Conservation (phyloP, 495 filamentous ascomycete species). For the Trichoderma gamsii region DNA sequence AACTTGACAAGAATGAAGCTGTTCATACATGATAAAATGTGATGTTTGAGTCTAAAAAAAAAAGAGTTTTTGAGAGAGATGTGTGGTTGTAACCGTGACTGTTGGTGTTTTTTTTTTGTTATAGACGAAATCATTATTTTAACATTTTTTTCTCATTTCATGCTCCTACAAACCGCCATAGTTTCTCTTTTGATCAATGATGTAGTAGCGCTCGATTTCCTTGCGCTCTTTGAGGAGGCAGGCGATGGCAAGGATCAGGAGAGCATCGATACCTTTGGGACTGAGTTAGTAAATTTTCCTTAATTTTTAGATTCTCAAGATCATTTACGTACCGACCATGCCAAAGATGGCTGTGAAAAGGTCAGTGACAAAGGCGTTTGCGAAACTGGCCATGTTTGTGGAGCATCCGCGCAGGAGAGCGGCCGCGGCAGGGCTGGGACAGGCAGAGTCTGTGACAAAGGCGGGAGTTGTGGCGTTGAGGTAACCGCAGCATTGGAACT, state of each 20-base stretch:
- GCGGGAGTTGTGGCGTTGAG: constrained; percentile 57
- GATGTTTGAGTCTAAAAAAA: too few relatives aligned
- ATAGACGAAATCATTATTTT: neutral
- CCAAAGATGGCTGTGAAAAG: constrained; percentile 73
- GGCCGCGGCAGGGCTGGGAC: constrained; percentile 56
- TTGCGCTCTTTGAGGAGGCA: constrained; percentile 67
- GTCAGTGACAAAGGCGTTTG: constrained; percentile 60
- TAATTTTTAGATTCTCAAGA: neutral
- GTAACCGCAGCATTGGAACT: constrained; percentile 75
- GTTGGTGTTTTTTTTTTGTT: neutral
- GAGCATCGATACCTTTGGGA: constrained; percentile 46
- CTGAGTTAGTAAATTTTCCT: neutral
- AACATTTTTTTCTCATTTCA: neutral
- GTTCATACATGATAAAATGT: neutral
- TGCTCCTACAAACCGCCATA: constrained; percentile 26
- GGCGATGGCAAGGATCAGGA: constrained; percentile 58
- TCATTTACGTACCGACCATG: constrained; percentile 52
- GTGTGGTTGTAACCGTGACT: too few relatives aligned
- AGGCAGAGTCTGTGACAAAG: constrained; percentile 55
- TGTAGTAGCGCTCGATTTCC: constrained; percentile 61
- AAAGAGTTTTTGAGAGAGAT: too few relatives aligned
- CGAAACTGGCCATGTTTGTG: constrained; percentile 53
- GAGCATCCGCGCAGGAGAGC: constrained; percentile 62
- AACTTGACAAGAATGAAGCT: neutral
- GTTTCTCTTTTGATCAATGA: constrained; percentile 68